Percentiles rank a stretch among this genome's conserved stretches.
These are phyloP conservation scores for Lathyrus tuberosus DNA, from an alignment of 306 rosid species.

Conservation along the genomic window DNA sequence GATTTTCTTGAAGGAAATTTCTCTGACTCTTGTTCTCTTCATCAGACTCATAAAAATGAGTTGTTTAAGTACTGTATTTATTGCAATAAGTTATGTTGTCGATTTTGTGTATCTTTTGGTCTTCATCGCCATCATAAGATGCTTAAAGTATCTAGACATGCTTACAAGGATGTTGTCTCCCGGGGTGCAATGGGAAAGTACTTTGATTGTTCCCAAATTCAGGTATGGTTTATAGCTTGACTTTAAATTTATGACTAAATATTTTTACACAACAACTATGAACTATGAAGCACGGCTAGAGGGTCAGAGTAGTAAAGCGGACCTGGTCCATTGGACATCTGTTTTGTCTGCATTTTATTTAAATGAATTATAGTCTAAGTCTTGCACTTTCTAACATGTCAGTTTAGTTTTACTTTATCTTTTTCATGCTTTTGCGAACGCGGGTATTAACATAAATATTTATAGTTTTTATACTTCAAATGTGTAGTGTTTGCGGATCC, in stretches of 20 bases:
- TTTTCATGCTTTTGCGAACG: too few species aligned
- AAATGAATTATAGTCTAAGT: too few species aligned
- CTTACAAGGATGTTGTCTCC: constrained; percentile 52
- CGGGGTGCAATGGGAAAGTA: constrained; percentile 46
- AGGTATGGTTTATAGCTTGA: constrained; percentile 41
- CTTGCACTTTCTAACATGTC: too few species aligned
- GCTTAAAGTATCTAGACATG: constrained; percentile 48
- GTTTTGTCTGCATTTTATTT: too few species aligned
- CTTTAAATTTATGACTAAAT: background rate
- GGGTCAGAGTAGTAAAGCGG: too few species aligned
- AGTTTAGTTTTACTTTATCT: too few species aligned
- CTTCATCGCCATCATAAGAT: constrained; percentile 48
- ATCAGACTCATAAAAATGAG: constrained; percentile 40
- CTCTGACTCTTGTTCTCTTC: constrained; percentile 38
- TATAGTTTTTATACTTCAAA: too few species aligned
- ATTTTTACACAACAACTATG: constrained; percentile 1
- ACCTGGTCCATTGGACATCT: too few species aligned
- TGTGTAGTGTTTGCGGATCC: too few species aligned
- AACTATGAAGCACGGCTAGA: background rate
- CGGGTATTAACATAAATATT: too few species aligned
- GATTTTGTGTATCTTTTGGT: constrained; percentile 42
- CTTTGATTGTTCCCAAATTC: constrained; percentile 56
- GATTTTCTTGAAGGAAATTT: constrained; percentile 38
- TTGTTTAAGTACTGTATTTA: constrained; percentile 50
- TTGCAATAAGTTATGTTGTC: constrained; percentile 49